Evolutionary conservation across 352 stramenopile genomes (phyloP).

Genomic region (Phytophthora pisi): DNA sequence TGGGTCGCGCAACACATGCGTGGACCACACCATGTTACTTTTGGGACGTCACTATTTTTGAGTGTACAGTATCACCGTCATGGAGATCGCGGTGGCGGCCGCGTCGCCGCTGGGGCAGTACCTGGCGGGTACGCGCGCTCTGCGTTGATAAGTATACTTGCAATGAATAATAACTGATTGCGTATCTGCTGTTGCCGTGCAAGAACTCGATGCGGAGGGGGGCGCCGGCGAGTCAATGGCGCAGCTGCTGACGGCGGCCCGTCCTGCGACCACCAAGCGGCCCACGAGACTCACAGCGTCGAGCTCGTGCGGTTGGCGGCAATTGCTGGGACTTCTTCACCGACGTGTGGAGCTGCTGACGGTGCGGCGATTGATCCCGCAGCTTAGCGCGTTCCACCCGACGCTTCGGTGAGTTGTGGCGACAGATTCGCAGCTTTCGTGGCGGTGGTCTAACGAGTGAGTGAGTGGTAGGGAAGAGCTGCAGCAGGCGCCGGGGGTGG

Average conservation of each 20-base stretch:
- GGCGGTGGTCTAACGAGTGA: background rate
- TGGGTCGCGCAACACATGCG: too few relatives aligned
- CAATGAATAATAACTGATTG: background rate
- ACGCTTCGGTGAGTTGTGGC: constrained; percentile 30
- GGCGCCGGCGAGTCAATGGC: constrained; percentile 10
- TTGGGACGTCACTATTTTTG: too few relatives aligned
- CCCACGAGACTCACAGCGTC: constrained; percentile 1
- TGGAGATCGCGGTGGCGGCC: constrained; percentile 53
- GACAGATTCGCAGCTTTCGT: too few relatives aligned
- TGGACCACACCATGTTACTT: too few relatives aligned
- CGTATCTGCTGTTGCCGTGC: background rate
- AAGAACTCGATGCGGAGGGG: constrained; percentile 27
- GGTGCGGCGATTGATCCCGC: constrained; percentile 6
- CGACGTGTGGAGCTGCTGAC: constrained; percentile 9
- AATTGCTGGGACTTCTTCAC: constrained; percentile 1
- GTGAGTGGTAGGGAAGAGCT: constrained; percentile 31
- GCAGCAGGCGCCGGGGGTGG: constrained; percentile 9
- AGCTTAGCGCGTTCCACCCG: constrained; percentile 23
- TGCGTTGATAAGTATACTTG: too few relatives aligned
- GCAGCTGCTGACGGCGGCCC: constrained; percentile 18
- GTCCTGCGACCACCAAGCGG: constrained; percentile 8
- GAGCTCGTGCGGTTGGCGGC: background rate
- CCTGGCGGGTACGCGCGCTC: constrained; percentile 40
- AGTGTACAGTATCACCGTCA: constrained; percentile 8
- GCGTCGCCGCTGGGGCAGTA: constrained; percentile 67